These are phyloP conservation scores for Dothistroma pini DNA, from an alignment of 2,329 filamentous ascomycete species.

Conservation along the genomic window DNA sequence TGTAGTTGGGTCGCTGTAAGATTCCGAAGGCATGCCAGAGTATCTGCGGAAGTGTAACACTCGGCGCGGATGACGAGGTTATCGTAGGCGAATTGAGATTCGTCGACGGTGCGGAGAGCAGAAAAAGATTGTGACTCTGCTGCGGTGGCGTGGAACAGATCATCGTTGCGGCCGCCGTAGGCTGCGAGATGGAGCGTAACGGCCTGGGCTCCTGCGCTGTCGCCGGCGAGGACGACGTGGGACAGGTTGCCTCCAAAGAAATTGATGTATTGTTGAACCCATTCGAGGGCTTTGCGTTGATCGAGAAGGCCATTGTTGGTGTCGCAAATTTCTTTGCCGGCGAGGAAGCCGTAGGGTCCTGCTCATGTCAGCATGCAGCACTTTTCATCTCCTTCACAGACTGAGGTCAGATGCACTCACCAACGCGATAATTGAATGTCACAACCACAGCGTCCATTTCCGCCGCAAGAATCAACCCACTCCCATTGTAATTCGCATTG, in stretches of 20 bases:
- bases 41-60: slow-evolving; percentile 41
- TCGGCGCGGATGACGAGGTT: slow-evolving; percentile 48
- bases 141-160: slow-evolving; percentile 52
- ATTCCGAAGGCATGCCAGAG: slow-evolving; percentile 49
- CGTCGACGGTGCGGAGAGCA: slow-evolving; percentile 45
- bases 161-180: slow-evolving; percentile 46
- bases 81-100: slow-evolving; percentile 53
- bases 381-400: neutral
- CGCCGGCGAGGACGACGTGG: slow-evolving; percentile 66
- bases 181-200: slow-evolving; percentile 62
- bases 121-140: slow-evolving; percentile 54
- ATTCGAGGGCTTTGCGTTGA: slow-evolving; percentile 64
- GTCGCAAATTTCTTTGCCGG: slow-evolving; percentile 56
- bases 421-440: slow-evolving; percentile 72
- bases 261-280: slow-evolving; percentile 64
- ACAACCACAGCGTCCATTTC: slow-evolving; percentile 63
- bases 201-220: slow-evolving; percentile 64
- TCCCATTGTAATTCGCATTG: slow-evolving; percentile 55
- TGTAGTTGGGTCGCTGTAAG: slow-evolving; percentile 46
- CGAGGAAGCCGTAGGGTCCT: slow-evolving; percentile 66
- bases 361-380: neutral
- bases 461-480: slow-evolving; percentile 57
- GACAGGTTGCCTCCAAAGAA: slow-evolving; percentile 66
- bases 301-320: slow-evolving; percentile 69
- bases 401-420: neutral